Evolutionary conservation across 2,329 filamentous ascomycete species (phyloP).

Genomic region (Coniella lustricola): DNA sequence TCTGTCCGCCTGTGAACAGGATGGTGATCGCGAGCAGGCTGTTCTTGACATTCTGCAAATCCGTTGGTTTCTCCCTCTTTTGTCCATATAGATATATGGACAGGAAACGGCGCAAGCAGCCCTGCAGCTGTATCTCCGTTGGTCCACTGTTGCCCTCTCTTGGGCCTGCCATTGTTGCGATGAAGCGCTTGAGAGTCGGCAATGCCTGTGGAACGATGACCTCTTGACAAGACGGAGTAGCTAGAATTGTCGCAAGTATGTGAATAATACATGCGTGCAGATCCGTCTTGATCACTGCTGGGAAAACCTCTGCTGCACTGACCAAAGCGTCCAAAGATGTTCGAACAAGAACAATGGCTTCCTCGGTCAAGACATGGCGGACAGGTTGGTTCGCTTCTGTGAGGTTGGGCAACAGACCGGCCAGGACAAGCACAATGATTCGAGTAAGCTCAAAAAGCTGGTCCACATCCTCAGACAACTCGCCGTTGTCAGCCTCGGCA

Average conservation of each 20-base stretch:
- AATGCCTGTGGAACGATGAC: constrained; percentile 84
- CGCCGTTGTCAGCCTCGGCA: constrained; percentile 60
- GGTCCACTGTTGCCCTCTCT: constrained; percentile 35
- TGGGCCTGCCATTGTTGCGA: constrained; percentile 61
- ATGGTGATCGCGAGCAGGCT: constrained; percentile 82
- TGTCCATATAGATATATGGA: constrained; percentile 71
- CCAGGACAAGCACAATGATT: constrained; percentile 89
- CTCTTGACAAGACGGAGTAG: constrained; percentile 79
- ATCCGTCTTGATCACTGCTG: constrained; percentile 91
- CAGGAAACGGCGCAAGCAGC: constrained; percentile 75
- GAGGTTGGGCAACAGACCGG: constrained; percentile 78
- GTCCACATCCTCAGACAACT: constrained; percentile 93
- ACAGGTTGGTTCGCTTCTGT: constrained; percentile 58
- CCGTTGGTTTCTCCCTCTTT: constrained; percentile 66
- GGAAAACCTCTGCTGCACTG: constrained; percentile 91
- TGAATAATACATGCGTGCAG: constrained; percentile 94
- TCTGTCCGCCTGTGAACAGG: constrained; percentile 73
- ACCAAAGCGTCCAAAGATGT: constrained; percentile 82
- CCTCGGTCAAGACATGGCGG: constrained; percentile 76
- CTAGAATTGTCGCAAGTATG: constrained; percentile 89
- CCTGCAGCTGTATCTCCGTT: constrained; percentile 66
- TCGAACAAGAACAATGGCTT: constrained; percentile 73
- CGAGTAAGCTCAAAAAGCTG: constrained; percentile 94
- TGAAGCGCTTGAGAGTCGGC: constrained; percentile 85
- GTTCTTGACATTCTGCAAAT: constrained; percentile 87